A percentile compares a stretch with the other conserved stretches of the same genome.
phyloP scores from a whole-genome alignment of 2,329 filamentous ascomycete genomes.

The Phoma herbarum region DNA sequence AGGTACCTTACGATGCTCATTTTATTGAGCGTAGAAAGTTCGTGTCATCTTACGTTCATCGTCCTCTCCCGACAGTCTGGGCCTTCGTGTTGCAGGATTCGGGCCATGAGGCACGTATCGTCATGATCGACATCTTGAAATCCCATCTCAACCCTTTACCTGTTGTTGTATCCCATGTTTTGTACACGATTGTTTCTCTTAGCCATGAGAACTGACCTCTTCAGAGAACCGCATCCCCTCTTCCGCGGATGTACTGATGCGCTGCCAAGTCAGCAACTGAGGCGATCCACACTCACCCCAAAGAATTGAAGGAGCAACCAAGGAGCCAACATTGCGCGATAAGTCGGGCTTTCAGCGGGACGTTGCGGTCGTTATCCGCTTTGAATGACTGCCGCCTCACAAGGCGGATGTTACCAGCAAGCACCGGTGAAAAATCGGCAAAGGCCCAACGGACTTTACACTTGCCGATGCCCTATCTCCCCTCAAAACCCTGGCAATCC shows the following conservation, averaged over 20 bases:
- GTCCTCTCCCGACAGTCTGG: too few relatives aligned
- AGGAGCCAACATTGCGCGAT: neutral
- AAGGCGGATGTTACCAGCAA: neutral
- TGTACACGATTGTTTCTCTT: too few relatives aligned
- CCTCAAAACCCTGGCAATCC: neutral
- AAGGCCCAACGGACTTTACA: slow-evolving; percentile 3
- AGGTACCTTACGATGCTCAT: neutral
- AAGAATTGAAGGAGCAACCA: neutral
- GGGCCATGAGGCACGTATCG: too few relatives aligned
- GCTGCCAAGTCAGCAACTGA: neutral
- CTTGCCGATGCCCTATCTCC: slow-evolving; percentile 5
- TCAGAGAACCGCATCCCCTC: too few relatives aligned
- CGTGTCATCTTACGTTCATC: too few relatives aligned
- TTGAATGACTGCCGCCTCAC: neutral
- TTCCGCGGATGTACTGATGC: too few relatives aligned
- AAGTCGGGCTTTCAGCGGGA: neutral
- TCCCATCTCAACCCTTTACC: too few relatives aligned
- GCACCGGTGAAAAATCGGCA: slow-evolving; percentile 13
- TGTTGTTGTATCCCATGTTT: too few relatives aligned
- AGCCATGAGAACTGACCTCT: too few relatives aligned
- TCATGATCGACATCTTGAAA: too few relatives aligned
- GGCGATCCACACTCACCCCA: too few relatives aligned
- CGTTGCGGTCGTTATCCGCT: neutral
- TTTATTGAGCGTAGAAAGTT: neutral
- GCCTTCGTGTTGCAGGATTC: too few relatives aligned